Evolutionary conservation across 768 basidiomycete species (phyloP), one percentile per base, ranked within the genome.

Genomic region (Termitomyces sp.): DNA sequence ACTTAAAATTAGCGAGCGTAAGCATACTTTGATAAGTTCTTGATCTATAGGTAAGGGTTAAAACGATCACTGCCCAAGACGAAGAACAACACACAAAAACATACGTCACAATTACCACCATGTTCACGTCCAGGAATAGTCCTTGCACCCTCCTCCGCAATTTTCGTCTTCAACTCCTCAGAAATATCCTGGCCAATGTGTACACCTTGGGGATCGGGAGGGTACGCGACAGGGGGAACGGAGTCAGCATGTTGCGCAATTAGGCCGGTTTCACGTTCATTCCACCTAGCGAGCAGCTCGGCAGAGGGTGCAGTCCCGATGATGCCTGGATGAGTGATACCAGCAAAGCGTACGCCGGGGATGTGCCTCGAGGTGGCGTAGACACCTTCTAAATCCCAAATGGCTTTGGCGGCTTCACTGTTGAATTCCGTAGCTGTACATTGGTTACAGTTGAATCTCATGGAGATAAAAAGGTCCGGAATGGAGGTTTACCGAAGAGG

Each of bases 101-200:
- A 56, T 63, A 82, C 87, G 71, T 89, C 86, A 64, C 86, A 88
- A 58, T 89, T 88, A 29, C 89, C 89, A 17, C 89, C 89, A 67
- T 90, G 87, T 66, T 92, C 89, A n/a, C 89, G 69, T 14, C 85
- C 87, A 7, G 89, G 89, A 42, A 89, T 75, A 0, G 89, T 90
- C 59, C 89, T 76, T 38, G 89, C 88, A 21, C 89, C 89, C 60
- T 92, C 87, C 31, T 63, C 66, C 11, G 75, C 73, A 55, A 92
- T 82, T 75, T 80, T 85, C 59, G 76, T 73, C 48, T 67, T 65
- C 2, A 86, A 66, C 4, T 78, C 73, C 0, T 70, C 64, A 11
- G 71, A 62, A 4, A 90, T 60, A 40, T 86, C 84, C 65, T 89
- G 86, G 3, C 89, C 89, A 12, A 91, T 81, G 63, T 90, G 85